Conservation (phyloP, 768 basidiomycete species). For the Russula earlei region DNA sequence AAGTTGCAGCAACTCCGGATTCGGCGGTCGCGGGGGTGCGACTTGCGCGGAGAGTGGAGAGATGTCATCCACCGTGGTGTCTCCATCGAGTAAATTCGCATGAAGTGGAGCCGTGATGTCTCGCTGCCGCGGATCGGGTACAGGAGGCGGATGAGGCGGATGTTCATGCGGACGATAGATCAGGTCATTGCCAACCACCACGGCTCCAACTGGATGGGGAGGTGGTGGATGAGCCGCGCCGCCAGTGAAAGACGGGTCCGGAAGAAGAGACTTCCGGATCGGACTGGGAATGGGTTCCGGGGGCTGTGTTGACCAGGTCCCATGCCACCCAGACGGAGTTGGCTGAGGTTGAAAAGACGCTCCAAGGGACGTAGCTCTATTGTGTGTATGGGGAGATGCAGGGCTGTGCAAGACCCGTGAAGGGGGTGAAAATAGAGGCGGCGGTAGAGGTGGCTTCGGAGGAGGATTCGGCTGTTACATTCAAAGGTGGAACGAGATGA, state of each 20-base stretch:
- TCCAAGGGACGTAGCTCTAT: constrained; percentile 19
- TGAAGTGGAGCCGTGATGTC: constrained; percentile 24
- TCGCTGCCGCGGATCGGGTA: constrained; percentile 9
- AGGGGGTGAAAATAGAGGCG: constrained; percentile 29
- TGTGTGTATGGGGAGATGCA: constrained; percentile 15
- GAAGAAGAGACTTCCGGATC: constrained; percentile 23
- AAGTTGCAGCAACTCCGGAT: constrained; percentile 79
- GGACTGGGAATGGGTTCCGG: neutral
- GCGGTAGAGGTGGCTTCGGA: constrained; percentile 29
- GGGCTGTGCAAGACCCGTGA: constrained; percentile 19
- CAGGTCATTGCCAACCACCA: neutral
- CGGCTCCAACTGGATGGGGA: no score
- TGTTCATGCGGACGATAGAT: constrained; percentile 9
- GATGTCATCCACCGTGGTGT: constrained; percentile 28
- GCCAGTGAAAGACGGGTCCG: constrained; percentile 25
- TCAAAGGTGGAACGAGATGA: constrained; percentile 16
- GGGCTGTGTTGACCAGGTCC: neutral
- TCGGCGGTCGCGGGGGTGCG: constrained; percentile 75
- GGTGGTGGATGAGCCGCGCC: neutral
- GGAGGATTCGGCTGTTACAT: constrained; percentile 18
- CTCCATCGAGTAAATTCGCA: constrained; percentile 61
- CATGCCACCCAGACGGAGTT: constrained; percentile 1
- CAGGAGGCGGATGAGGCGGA: constrained; percentile 8
- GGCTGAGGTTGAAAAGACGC: constrained; percentile 4
- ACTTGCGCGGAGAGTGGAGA: constrained; percentile 24